Evolutionary conservation across 192 early-diverging fungal species (phyloP).

Genomic region (Jimgerdemannia lactiflua): DNA sequence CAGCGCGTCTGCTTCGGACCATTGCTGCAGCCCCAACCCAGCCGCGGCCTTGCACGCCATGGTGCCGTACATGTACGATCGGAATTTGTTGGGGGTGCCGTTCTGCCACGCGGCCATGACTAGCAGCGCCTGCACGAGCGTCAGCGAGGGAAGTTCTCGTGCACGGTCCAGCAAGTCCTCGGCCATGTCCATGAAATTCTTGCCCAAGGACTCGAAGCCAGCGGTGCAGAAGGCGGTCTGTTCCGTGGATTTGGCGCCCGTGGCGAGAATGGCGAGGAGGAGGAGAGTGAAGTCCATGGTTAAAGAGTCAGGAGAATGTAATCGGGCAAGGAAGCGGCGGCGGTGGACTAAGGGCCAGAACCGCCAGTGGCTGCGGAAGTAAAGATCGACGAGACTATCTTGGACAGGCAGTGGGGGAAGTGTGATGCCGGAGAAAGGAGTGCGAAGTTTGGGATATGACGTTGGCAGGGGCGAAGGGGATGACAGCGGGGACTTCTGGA

Average conservation of each 20-base stretch:
- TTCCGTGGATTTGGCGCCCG: not conserved
- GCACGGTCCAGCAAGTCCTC: not conserved
- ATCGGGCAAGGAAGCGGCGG: slow-evolving; percentile 1
- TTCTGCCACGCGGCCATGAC: not conserved
- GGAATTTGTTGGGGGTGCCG: not conserved
- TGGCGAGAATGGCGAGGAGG: slow-evolving; percentile 1
- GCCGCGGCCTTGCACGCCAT: not conserved
- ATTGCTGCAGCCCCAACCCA: not conserved
- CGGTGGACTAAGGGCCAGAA: not conserved
- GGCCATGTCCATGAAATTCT: not conserved
- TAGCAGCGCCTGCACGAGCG: not conserved
- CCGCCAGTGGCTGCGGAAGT: not conserved
- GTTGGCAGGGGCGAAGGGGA: not conserved
- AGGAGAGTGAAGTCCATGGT: not conserved
- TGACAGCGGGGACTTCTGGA: not conserved
- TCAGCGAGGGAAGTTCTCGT: not conserved
- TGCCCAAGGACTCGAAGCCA: not conserved
- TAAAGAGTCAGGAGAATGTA: not conserved
- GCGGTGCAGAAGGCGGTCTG: not conserved
- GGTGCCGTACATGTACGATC: not conserved
- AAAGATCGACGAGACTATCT: not conserved
- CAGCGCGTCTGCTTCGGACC: not conserved
- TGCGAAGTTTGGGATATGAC: not conserved
- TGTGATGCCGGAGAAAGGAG: not conserved
- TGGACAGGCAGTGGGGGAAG: not conserved